A percentile compares a stretch with the other conserved stretches of the same genome.
These are phyloP conservation scores for Eremothecium gossypii DNA, from an alignment of 1,139 yeast species.

Conservation along the genomic window DNA sequence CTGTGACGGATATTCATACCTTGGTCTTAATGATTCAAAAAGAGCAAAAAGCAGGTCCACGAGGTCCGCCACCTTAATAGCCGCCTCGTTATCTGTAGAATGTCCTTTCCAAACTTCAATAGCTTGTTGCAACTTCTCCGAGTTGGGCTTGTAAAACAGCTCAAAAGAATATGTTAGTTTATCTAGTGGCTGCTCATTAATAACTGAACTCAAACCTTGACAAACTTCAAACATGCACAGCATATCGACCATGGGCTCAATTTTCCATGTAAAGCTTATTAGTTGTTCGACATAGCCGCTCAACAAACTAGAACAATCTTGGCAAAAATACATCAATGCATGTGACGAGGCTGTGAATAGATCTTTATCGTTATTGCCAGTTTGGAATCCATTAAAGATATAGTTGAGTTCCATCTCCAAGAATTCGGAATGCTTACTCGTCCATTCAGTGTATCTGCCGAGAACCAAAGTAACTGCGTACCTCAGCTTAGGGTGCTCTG, in stretches of 20 bases:
- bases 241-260: conserved; percentile 47
- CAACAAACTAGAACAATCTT: conserved; percentile 70
- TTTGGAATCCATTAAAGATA: conserved; percentile 67
- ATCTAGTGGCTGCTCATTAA: conserved; percentile 45
- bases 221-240: conserved; percentile 72
- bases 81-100: conserved; percentile 33
- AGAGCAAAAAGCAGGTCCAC: conserved; percentile 69
- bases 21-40: conserved; percentile 49
- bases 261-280: conserved; percentile 61
- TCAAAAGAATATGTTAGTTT: conserved; percentile 39
- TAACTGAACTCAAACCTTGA: conserved; percentile 84
- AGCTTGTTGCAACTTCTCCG: conserved; percentile 37
- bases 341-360: conserved; percentile 82
- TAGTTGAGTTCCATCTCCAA: conserved; percentile 78
- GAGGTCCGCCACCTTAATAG: conserved; percentile 56
- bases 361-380: conserved; percentile 33
- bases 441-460: conserved; percentile 95
- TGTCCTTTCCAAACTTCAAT: conserved; percentile 21
- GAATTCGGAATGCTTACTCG: conserved; percentile 72
- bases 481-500: conserved; percentile 79
- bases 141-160: conserved; percentile 62
- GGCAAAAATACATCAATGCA: conserved; percentile 90
- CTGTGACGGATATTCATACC: conserved; percentile 26
- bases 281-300: conserved; percentile 68
- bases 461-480: conserved; percentile 88